phyloP scores from a whole-genome alignment of 495 filamentous ascomycete genomes.

The Penicillium canescens region DNA sequence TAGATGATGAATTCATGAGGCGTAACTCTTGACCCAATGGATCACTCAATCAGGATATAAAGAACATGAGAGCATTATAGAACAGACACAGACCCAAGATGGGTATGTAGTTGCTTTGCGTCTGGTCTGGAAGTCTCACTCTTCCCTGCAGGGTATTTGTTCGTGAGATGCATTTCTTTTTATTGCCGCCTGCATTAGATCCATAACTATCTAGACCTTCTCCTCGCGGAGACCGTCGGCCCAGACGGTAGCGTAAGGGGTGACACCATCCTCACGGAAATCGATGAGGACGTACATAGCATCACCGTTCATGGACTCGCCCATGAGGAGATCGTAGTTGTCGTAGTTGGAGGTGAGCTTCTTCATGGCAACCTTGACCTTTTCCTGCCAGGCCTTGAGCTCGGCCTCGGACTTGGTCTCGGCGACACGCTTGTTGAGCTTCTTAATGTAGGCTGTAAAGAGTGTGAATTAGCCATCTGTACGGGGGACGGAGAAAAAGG shows the following conservation, averaged over 20 bases:
- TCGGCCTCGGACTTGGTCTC: neutral
- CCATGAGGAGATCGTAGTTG: conserved; percentile 92
- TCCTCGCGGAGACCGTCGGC: conserved; percentile 87
- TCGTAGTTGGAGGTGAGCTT: conserved; percentile 84
- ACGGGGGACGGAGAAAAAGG: neutral
- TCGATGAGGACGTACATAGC: conserved; percentile 95
- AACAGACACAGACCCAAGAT: conserved; percentile 22
- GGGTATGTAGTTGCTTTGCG: conserved; percentile 12
- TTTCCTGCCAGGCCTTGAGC: conserved; percentile 64
- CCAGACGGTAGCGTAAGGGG: conserved; percentile 89
- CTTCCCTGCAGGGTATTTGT: conserved; percentile 28
- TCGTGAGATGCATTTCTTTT: conserved; percentile 30
- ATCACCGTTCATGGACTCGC: conserved; percentile 86
- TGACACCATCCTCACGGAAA: conserved; percentile 94
- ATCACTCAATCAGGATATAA: conserved; percentile 37
- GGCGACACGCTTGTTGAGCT: conserved; percentile 14
- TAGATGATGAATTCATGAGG: conserved; percentile 45
- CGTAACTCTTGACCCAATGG: conserved; percentile 38
- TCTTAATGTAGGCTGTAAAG: conserved; percentile 81
- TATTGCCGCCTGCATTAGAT: conserved; percentile 12
- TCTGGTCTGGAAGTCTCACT: conserved; percentile 18
- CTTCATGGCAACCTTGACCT: conserved; percentile 68
- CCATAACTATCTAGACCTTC: conserved; percentile 75
- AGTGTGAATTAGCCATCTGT: neutral
- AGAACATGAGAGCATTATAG: conserved; percentile 21